Conservation (phyloP, 2,329 filamentous ascomycete genomes). For the Pseudonectria foliicola region DNA sequence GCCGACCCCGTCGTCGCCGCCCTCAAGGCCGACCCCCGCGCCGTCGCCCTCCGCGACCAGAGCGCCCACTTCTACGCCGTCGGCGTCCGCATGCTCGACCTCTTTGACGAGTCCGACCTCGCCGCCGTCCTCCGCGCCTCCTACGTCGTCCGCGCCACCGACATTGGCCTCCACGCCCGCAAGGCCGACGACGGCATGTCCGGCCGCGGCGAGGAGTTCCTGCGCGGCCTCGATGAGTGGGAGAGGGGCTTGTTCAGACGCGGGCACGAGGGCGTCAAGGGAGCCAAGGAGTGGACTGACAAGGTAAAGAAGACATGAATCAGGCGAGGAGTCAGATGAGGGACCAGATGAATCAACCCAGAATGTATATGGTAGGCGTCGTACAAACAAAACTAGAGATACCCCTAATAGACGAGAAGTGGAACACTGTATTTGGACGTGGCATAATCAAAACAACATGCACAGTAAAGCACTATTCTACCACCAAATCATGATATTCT, state of each 20-base stretch:
- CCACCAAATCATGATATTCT: too few relatives aligned
- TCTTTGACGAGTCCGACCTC: conserved; percentile 77
- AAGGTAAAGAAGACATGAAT: conserved; percentile 36
- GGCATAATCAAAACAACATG: conserved; percentile 4
- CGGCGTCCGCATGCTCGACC: conserved; percentile 75
- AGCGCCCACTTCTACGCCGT: conserved; percentile 84
- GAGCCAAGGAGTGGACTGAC: conserved; percentile 63
- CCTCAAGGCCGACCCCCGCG: conserved; percentile 80
- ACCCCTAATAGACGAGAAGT: too few relatives aligned
- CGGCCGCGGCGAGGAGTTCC: conserved; percentile 66
- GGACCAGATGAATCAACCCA: too few relatives aligned
- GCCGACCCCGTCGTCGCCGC: conserved; percentile 78
- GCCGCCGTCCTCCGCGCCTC: conserved; percentile 69
- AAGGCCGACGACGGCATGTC: conserved; percentile 63
- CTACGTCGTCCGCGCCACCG: conserved; percentile 72
- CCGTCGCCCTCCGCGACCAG: conserved; percentile 75
- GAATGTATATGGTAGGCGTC: background rate
- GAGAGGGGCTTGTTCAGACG: conserved; percentile 71
- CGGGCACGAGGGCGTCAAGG: conserved; percentile 66
- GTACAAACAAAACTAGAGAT: conserved; percentile 8
- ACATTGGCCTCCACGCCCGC: conserved; percentile 82
- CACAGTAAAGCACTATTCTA: too few relatives aligned
- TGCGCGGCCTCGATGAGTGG: conserved; percentile 82
- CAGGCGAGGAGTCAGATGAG: background rate
- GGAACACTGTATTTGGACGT: too few relatives aligned